These are phyloP conservation scores for Rhizopogon sp. DNA, from an alignment of 768 basidiomycete genomes.

Conservation along the genomic window DNA sequence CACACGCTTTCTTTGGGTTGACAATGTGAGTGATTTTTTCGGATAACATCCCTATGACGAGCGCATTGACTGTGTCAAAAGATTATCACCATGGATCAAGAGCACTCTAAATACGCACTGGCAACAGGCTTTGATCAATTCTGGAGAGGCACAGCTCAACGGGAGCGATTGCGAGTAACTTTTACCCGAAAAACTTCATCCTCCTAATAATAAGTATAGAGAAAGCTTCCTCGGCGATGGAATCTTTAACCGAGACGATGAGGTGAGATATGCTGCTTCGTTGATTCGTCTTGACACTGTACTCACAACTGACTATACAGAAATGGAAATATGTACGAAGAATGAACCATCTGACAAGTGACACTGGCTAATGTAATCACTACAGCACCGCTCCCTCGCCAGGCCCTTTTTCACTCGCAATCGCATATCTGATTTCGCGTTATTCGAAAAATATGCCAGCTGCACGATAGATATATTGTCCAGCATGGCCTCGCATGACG, in stretches of 20 bases:
- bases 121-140: slow-evolving; percentile 64
- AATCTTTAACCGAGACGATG: slow-evolving; percentile 75
- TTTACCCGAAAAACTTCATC: not conserved
- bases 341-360: not conserved
- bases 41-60: not conserved
- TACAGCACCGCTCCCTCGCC: slow-evolving; percentile 58
- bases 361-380: slow-evolving; percentile 6
- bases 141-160: slow-evolving; percentile 60
- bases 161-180: slow-evolving; percentile 56
- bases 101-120: slow-evolving; percentile 59
- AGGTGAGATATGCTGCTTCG: slow-evolving; percentile 32
- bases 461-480: slow-evolving; percentile 48
- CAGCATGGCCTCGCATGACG: slow-evolving; percentile 27
- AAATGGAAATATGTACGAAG: slow-evolving; percentile 59
- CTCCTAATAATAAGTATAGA: slow-evolving; percentile 18
- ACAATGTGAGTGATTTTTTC: slow-evolving; percentile 44
- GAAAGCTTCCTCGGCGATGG: slow-evolving; percentile 62
- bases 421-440: slow-evolving; percentile 62
- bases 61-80: slow-evolving; percentile 17
- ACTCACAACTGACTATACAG: slow-evolving; percentile 24
- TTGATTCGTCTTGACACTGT: not conserved
- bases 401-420: slow-evolving; percentile 76
- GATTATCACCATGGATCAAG: slow-evolving; percentile 75
- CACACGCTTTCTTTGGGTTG: slow-evolving; percentile 61
- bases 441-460: slow-evolving; percentile 53